phyloP scores from a whole-genome alignment of 2,329 filamentous ascomycete genomes.

The Exophiala dermatitidis region DNA sequence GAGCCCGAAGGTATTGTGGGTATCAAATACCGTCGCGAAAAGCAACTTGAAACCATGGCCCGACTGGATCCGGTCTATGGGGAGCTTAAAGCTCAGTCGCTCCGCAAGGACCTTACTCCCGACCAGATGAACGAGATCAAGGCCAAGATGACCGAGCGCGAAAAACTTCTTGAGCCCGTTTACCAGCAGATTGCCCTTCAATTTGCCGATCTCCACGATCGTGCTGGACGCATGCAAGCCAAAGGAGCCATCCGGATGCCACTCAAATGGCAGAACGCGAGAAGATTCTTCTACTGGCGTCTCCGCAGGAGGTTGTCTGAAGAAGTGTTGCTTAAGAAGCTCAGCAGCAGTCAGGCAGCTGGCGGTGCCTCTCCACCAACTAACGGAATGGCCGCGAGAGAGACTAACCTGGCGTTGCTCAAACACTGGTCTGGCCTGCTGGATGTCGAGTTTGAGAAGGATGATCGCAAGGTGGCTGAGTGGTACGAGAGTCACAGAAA shows the following conservation, averaged over 20 bases:
- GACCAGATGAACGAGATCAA: slow-evolving; percentile 75
- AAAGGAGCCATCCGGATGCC: slow-evolving; percentile 85
- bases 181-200: slow-evolving; percentile 94
- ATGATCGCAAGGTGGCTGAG: slow-evolving; percentile 75
- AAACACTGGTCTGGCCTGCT: slow-evolving; percentile 72
- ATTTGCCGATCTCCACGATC: slow-evolving; percentile 95
- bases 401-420: slow-evolving; percentile 64
- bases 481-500: slow-evolving; percentile 98
- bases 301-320: slow-evolving; percentile 93
- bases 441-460: slow-evolving; percentile 61
- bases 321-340: slow-evolving; percentile 91
- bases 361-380: slow-evolving; percentile 30
- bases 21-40: slow-evolving; percentile 97
- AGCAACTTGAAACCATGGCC: slow-evolving; percentile 95
- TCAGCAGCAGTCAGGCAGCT: slow-evolving; percentile 47
- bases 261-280: slow-evolving; percentile 78
- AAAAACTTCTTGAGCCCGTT: slow-evolving; percentile 82
- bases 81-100: slow-evolving; percentile 71
- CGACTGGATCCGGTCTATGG: slow-evolving; percentile 81
- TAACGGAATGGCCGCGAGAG: slow-evolving; percentile 47
- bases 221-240: slow-evolving; percentile 93
- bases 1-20: slow-evolving; percentile 97
- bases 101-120: slow-evolving; percentile 58
- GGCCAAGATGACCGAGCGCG: slow-evolving; percentile 72
- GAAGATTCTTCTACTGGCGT: slow-evolving; percentile 99